Conservation (phyloP, 208 protist genomes). For the Plasmodiophora brassicae region DNA sequence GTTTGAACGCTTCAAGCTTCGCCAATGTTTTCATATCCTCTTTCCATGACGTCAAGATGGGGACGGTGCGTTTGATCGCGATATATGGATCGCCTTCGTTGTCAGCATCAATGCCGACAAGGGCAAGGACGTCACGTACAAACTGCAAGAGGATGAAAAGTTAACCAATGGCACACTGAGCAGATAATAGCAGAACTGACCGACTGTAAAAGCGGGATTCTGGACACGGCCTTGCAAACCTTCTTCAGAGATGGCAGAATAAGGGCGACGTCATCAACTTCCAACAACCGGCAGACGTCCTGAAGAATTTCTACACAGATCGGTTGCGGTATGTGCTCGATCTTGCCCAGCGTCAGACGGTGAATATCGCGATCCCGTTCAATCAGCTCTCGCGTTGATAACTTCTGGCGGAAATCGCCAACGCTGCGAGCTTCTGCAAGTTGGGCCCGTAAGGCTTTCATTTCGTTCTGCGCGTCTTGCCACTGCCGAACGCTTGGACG, state of each 20-base stretch:
- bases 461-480: not conserved
- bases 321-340: not conserved
- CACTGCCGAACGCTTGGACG: not conserved
- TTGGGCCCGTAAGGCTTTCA: not conserved
- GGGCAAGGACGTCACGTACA: not conserved
- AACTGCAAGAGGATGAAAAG: not conserved
- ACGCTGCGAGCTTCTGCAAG: slow-evolving; percentile 21
- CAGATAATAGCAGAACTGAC: not conserved
- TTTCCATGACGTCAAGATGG: not conserved
- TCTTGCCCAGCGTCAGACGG: not conserved
- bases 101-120: not conserved
- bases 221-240: not conserved
- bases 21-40: slow-evolving; percentile 21
- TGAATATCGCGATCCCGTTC: not conserved
- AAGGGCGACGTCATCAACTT: not conserved
- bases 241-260: not conserved
- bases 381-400: not conserved
- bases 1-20: slow-evolving; percentile 9
- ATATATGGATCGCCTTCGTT: not conserved
- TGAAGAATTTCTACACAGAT: slow-evolving; percentile 31
- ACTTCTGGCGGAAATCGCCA: not conserved
- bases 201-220: not conserved
- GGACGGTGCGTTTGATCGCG: not conserved
- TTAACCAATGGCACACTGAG: not conserved
- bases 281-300: not conserved